Base-by-base conservation (phyloP, 495 filamentous ascomycete species). In the Amphirosellinia nigrospora region DNA sequence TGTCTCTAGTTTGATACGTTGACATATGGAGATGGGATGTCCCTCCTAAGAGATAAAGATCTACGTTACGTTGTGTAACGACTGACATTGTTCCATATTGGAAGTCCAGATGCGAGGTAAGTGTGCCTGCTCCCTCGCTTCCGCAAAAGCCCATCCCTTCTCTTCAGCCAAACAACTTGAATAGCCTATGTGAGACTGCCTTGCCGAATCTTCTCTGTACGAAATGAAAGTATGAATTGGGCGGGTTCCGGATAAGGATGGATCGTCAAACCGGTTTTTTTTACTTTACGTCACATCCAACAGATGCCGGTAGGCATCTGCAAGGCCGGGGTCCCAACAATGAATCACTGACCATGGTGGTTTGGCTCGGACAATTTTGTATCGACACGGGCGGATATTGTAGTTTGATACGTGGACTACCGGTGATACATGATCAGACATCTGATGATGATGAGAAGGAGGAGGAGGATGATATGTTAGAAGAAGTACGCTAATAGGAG, bases 131-230 rank as follows among this genome's bases (percentile, higher is more conserved):
- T 26, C 41, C 19, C 34, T 68, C 66, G 53, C 45, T 62, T 61
- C 56, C 43, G 43, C 56, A 62, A 62, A 13, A 30, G 45, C 8
- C 56, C 43, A 28, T 65, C 32, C 16, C n/a, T 13, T 23, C n/a
- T 13, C 16, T 34, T 52, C 43, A 28, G 46, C 58, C 34, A 61
- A 39, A 62, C 23, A 13, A 43, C 43, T 41, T 38, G 4, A 38
- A 45, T 62, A 62, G 66, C 19, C 43, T 52, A 53, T 62, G 66
- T 34, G 62, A 30, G 43, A 43, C 56, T 38, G 30, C 26, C 32
- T 69, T 69, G 56, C 66, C 66, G 58, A 69, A 50, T 41, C 43
- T 32, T n/a, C 46, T 41, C 32, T 23, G n/a, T 65, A 39, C n/a
- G 52, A 55, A 56, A 45, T 66, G 46, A 41, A 52, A 41, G 10